These are phyloP conservation scores for Vaccinium corymbosum DNA, from an alignment of 148 eudicot genomes.

Conservation along the genomic window DNA sequence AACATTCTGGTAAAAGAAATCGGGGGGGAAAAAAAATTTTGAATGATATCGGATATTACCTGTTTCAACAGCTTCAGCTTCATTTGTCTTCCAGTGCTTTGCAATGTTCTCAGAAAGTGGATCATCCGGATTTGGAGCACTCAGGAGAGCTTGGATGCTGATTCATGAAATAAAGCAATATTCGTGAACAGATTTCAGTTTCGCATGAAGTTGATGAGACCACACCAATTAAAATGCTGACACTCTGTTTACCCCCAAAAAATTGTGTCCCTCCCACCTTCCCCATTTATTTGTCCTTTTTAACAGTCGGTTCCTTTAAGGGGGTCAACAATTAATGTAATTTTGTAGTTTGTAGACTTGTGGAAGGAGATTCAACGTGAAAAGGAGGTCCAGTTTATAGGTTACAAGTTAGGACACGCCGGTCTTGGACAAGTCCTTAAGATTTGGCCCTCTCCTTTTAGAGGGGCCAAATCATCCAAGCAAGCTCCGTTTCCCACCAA, in stretches of 20 bases:
- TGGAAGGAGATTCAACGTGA: background rate
- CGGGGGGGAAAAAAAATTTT: no score
- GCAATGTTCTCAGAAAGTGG: slow-evolving; percentile 97
- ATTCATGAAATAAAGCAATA: slow-evolving; percentile 12
- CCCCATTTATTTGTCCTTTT: background rate
- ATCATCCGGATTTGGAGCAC: slow-evolving; percentile 99
- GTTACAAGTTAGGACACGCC: background rate
- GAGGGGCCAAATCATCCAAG: background rate
- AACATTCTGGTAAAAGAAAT: background rate
- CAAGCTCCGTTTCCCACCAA: background rate
- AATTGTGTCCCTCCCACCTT: background rate
- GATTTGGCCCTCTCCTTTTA: background rate
- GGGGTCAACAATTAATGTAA: background rate
- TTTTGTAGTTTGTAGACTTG: background rate
- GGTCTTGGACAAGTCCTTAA: background rate
- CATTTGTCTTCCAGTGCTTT: slow-evolving; percentile 93
- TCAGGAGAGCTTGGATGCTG: slow-evolving; percentile 93
- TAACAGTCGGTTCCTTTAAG: background rate
- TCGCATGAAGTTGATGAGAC: background rate
- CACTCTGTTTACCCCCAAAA: background rate
- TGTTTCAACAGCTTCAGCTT: slow-evolving; percentile 94
- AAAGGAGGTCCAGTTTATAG: background rate
- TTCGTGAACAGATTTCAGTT: background rate
- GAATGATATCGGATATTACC: slow-evolving; percentile 36
- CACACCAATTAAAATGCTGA: background rate